Evolutionary conservation across 306 rosid genomes (phyloP).

Genomic region (Gastrolobium villosum): DNA sequence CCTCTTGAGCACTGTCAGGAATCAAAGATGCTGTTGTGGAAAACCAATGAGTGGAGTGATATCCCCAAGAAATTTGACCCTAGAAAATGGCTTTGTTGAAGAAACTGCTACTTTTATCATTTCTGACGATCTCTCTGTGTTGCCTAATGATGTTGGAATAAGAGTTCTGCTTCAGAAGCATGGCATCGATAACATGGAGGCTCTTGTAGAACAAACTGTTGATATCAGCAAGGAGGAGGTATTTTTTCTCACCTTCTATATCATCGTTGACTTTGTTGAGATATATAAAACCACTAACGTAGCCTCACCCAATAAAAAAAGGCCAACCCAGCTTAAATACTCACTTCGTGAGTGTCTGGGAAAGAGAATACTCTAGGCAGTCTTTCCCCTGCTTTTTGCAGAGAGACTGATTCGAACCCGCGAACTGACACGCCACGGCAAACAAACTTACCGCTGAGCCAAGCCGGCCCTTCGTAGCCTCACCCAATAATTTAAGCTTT

Average conservation of each 20-base stretch:
- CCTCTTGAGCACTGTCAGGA: neutral
- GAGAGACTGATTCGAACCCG: no score
- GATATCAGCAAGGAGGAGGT: slow-evolving; percentile 30
- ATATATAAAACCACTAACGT: no score
- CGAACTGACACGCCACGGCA: no score
- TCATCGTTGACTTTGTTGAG: neutral
- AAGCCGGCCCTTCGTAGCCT: no score
- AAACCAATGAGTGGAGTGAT: neutral
- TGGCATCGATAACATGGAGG: slow-evolving; percentile 5
- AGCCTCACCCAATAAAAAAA: no score
- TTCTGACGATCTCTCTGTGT: slow-evolving; percentile 13
- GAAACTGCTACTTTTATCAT: slow-evolving; percentile 8
- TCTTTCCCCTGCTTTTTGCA: no score
- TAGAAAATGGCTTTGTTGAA: neutral
- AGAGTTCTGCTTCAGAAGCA: slow-evolving; percentile 8
- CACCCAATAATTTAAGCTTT: no score
- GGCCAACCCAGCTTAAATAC: no score
- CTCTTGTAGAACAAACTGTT: slow-evolving; percentile 14
- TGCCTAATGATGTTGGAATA: slow-evolving; percentile 17
- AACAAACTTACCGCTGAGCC: no score
- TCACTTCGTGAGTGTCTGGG: no score
- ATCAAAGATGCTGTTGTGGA: slow-evolving; percentile 29
- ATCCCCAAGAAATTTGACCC: rapidly evolving
- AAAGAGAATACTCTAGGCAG: no score
- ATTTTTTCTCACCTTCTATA: neutral